Evolutionary conservation across 2,329 filamentous ascomycete genomes (phyloP), one percentile per base, ranked within the genome.

Genomic region (Alternaria longipes): DNA sequence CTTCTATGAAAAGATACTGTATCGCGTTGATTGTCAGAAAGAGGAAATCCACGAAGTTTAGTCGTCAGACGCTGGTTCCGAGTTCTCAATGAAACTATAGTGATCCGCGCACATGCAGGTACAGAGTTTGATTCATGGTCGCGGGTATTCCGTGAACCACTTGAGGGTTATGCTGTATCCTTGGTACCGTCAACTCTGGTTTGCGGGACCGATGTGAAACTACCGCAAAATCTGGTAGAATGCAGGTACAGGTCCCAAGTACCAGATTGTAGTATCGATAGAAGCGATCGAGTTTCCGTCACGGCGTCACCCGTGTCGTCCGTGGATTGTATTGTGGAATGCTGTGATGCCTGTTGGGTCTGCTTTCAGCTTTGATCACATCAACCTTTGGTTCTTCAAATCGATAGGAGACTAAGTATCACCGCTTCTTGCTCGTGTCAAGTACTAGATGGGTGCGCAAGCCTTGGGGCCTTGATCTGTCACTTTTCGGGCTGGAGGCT

Each of bases 161-260:
- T n/a, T 9, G 3, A 50, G 46, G 46, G 46, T 50, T 49, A 20
- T 34, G 8, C 14, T 14, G 28, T 34, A 32, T 11, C n/a, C 20
- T 6, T 49, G 46, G 46, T 49, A 49, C 46, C n/a, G 18, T 36
- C 32, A 24, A 38, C 14, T 50, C 22, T 50, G 46, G 46, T 50
- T 34, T 20, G 32, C 32, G 32, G 46, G 14, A 50, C 18, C 32
- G 46, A 38, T n/a, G 5, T n/a, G 30, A 50, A 16, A 24, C 40
- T 22, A 38, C 32, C 20, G 20, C 36, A 38, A 7, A 34, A 0
- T 26, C 14, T 36, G 30, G 20, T 36, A 24, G 14, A 16, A 38
- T 26, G 46, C 32, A 50, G 46, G 46, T 50, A 50, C 46, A 14
- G 34, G 46, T n/a, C 20, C 32, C 20, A 38, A 24, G 30, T 50